Conservation (phyloP, 1,284 basidiomycete species). For the Boletellus deceptivus region DNA sequence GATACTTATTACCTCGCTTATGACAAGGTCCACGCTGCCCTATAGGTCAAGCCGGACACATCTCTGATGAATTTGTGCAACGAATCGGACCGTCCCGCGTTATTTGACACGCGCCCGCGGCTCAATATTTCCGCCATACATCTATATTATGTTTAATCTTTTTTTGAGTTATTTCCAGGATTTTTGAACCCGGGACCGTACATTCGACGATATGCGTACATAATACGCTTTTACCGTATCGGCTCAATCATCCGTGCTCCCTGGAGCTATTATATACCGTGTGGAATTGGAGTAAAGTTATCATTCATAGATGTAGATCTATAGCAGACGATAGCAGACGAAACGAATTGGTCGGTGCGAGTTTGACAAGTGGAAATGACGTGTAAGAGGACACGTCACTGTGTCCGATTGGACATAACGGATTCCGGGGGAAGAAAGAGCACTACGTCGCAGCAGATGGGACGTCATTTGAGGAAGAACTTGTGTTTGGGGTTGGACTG, state of each 20-base stretch:
- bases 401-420: no score
- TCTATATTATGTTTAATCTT: constrained; percentile 26
- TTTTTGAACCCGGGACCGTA: constrained; percentile 19
- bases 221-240: not conserved
- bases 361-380: not conserved
- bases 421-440: no score
- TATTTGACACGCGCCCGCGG: no score
- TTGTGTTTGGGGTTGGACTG: constrained; percentile 35
- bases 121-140: not conserved
- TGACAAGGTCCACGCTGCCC: constrained; percentile 25
- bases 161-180: constrained; percentile 8
- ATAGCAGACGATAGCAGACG: no score
- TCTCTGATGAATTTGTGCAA: constrained; percentile 14
- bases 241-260: not conserved
- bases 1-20: constrained; percentile 55
- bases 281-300: not conserved
- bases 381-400: constrained; percentile 8
- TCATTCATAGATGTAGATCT: not conserved
- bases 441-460: not conserved
- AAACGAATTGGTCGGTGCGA: no score
- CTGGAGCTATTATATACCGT: not conserved
- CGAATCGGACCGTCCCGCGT: not conserved
- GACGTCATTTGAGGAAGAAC: constrained; percentile 41
- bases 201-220: constrained; percentile 3
- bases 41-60: constrained; percentile 30